Evolutionary conservation across 2,329 filamentous ascomycete genomes (phyloP), one percentile per base, ranked within the genome.

Genomic region (Penicillium sp.): DNA sequence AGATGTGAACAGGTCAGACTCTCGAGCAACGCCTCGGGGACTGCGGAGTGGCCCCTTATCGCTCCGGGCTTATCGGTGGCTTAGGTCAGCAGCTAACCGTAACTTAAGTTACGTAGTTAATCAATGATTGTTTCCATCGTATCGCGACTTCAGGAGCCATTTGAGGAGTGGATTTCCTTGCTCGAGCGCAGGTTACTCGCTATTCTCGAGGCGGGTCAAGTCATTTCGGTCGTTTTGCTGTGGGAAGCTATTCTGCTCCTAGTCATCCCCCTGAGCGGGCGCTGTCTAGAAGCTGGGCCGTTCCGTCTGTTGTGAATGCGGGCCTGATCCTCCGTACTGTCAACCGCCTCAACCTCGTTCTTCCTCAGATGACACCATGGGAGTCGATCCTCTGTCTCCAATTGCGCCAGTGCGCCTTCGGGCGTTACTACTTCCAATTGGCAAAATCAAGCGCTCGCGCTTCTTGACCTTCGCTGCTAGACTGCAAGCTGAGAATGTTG

Each of bases 381-480:
- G 86, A 81, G 85, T 91, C 80, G 94, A 97, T 83, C 89, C 91
- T 78, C 87, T 97, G 77, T 90, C 93, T 76, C 93, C 94, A 78
- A 88, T 93, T 81, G 91, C 93, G 78, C 93, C 93, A 75, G 94
- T 93, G 81, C 90, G 91, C 84, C 87, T 98, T 74, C 91, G 91
- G 81, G 92, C 90, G 65, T 86, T 97, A 70, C 85, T 97, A 61
- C 82, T 98, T 63, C 95, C 95, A 57, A 84, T 96, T 68, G 94
- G 94, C 56, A 89, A 87, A 73, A 95, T 98, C 76, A 93, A 89
- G 75, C 87, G 89, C 63, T 88, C 90, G 56, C 87, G 91, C 61
- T 98, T 97, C 77, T 79, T 88, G 69, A 83, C 84, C 66, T 96
- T 97, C 75, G 85, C 94, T 66, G 85, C 89, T 64, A 86, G 92